Conservation (phyloP, 441 rosid genomes). For the Pelargonium fulgidum region DNA sequence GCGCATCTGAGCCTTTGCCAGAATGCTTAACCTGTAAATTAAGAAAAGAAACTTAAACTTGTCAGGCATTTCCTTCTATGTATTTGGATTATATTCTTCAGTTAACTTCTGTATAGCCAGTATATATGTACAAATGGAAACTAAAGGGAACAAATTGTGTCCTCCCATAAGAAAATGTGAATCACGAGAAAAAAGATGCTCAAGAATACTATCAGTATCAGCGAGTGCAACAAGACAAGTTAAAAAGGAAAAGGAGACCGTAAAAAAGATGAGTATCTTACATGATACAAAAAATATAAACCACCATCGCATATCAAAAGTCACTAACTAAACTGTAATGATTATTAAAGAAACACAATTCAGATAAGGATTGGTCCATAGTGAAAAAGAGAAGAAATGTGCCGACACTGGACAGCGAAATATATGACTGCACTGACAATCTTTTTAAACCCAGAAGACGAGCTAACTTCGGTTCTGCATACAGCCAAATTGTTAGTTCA, state of each 20-base stretch:
- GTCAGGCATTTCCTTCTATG: not conserved
- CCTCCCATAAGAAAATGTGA: not conserved
- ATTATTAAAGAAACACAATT: not conserved
- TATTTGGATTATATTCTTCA: not conserved
- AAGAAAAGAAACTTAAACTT: not conserved
- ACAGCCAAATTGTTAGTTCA: not conserved
- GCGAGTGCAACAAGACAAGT: not conserved
- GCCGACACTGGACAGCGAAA: not conserved
- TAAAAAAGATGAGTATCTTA: not conserved
- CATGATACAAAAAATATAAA: not conserved
- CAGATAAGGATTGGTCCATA: not conserved
- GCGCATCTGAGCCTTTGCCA: conserved; percentile 76
- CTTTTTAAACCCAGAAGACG: not conserved
- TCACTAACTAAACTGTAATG: not conserved
- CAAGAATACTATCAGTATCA: not conserved
- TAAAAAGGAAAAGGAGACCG: not conserved
- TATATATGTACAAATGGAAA: too few species aligned
- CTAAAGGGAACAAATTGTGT: too few species aligned
- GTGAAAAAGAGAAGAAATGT: not conserved
- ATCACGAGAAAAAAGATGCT: not conserved
- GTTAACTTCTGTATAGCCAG: too few species aligned
- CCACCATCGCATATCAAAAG: not conserved
- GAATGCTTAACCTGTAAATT: conserved; percentile 58
- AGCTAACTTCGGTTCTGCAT: not conserved
- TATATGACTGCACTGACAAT: not conserved